phyloP scores from a whole-genome alignment of 2,329 filamentous ascomycete genomes.

The Scytalidium sp. region DNA sequence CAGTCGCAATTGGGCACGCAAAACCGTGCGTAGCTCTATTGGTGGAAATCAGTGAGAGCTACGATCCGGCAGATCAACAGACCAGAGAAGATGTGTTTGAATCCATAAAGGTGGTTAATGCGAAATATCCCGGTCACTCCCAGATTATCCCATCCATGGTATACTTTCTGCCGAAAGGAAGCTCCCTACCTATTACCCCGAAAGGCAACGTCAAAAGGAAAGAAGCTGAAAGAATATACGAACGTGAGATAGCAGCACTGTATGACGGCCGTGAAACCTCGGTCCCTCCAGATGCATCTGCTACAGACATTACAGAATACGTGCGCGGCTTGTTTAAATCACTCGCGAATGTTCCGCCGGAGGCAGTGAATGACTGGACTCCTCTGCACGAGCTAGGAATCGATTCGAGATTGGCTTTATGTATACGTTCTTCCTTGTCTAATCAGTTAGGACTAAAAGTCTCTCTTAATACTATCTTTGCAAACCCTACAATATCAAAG shows the following conservation, averaged over 20 bases:
- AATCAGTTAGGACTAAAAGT: conserved; percentile 18
- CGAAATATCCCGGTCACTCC: conserved; percentile 19
- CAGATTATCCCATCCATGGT: conserved; percentile 24
- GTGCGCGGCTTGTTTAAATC: conserved; percentile 15
- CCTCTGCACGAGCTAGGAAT: conserved; percentile 23
- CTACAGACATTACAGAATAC: conserved; percentile 11
- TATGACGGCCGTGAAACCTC: conserved; percentile 11
- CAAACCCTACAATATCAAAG: conserved; percentile 23
- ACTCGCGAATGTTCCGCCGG: conserved; percentile 11
- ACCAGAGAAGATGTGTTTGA: conserved; percentile 14
- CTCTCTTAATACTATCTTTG: conserved; percentile 26
- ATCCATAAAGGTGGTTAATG: conserved; percentile 18
- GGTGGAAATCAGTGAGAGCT: conserved; percentile 20
- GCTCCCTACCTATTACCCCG: conserved; percentile 25
- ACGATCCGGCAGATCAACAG: conserved; percentile 10
- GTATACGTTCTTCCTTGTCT: conserved; percentile 19
- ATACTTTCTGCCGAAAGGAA: conserved; percentile 18
- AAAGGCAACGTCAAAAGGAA: conserved; percentile 31
- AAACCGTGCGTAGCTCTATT: conserved; percentile 22
- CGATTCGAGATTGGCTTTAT: conserved; percentile 22
- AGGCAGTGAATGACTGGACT: conserved; percentile 19
- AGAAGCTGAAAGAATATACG: conserved; percentile 22
- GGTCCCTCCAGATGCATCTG: background rate
- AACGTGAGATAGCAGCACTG: conserved; percentile 17
- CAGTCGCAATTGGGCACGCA: conserved; percentile 22